Evolutionary conservation across 1,284 basidiomycete genomes (phyloP).

Genomic region (Clitocybe nebularis): DNA sequence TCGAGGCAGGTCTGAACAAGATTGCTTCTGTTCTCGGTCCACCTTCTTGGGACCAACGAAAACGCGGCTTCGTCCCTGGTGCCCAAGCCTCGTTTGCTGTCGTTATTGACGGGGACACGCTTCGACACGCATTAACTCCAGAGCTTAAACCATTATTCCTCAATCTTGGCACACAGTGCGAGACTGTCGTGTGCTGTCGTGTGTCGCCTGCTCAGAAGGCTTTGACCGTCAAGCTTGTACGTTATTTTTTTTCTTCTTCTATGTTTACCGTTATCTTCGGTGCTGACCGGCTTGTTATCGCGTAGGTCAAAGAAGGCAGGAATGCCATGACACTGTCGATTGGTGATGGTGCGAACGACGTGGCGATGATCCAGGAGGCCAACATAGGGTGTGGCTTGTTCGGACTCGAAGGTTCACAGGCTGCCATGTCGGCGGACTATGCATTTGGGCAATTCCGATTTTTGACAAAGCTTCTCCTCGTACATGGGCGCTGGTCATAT

Average conservation of each 20-base stretch:
- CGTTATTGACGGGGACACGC: constrained; percentile 94
- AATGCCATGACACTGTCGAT: constrained; percentile 97
- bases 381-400: constrained; percentile 94
- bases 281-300: constrained; percentile 6
- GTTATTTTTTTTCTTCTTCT: neutral
- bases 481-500: constrained; percentile 96
- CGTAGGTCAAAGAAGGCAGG: constrained; percentile 88
- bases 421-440: constrained; percentile 98
- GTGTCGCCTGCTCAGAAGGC: constrained; percentile 97
- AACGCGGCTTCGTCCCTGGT: constrained; percentile 66
- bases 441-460: constrained; percentile 97
- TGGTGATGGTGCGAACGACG: constrained; percentile 95
- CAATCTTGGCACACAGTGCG: constrained; percentile 91
- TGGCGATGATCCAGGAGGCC: constrained; percentile 98
- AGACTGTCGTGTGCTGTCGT: constrained; percentile 96
- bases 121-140: constrained; percentile 77
- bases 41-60: constrained; percentile 50
- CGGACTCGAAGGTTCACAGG: constrained; percentile 95
- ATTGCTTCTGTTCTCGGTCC: constrained; percentile 79
- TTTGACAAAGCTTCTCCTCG: constrained; percentile 87
- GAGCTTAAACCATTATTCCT: constrained; percentile 86
- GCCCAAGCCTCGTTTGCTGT: constrained; percentile 81
- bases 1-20: constrained; percentile 93
- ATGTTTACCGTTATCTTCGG: neutral
- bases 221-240: constrained; percentile 85